Base-by-base conservation (phyloP, 2,329 filamentous ascomycete species). In the Fusarium tanahbumbuense region DNA sequence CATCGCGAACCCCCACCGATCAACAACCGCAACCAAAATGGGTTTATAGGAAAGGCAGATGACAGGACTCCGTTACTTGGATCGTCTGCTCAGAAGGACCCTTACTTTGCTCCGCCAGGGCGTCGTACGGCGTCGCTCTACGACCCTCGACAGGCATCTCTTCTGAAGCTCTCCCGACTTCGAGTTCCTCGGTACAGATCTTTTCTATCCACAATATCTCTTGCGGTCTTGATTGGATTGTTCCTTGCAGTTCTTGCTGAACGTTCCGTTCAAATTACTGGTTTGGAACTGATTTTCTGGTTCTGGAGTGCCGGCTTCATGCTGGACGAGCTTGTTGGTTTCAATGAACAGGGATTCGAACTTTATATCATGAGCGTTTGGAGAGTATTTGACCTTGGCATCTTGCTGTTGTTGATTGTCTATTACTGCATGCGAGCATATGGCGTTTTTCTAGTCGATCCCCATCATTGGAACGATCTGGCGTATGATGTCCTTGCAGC, bases 301-400 rank as follows among this genome's bases (percentile, higher is more conserved):
- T 93, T 98, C 79, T 98, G 95, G 94, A 97, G 93, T 77, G 93
- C 93, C 27, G 95, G 95, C 1, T 98, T 97, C 80, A 97, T 98
- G 93, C 88, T 98, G 32, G 95, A 98, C 76, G 95, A 98, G 80
- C 87, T 98, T 23, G 94, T 98, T 20, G 94, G 94, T 13, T 98
- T 98, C 84, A 97, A 94, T 72, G 95, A 98, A 79, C 94, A 98
- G 80, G 95, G 95, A 5, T 98, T 98, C 78, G 94, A 94, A 40
- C 87, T 98, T 30, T 98, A 98, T 81, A 93, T 98, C 76, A 95
- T 98, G 90, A 97, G 93, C 78, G 96, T 98, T 79, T 98, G 95
- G 95, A 98, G 98, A 79, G 89, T 94, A 40, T 97, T 98, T 79
- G 95, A 98, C 77, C 84, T 98, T 40, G 94, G 94, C 11, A 98